phyloP scores from a whole-genome alignment of 176 grass and related monocot species.

The Microstegium vimineum region DNA sequence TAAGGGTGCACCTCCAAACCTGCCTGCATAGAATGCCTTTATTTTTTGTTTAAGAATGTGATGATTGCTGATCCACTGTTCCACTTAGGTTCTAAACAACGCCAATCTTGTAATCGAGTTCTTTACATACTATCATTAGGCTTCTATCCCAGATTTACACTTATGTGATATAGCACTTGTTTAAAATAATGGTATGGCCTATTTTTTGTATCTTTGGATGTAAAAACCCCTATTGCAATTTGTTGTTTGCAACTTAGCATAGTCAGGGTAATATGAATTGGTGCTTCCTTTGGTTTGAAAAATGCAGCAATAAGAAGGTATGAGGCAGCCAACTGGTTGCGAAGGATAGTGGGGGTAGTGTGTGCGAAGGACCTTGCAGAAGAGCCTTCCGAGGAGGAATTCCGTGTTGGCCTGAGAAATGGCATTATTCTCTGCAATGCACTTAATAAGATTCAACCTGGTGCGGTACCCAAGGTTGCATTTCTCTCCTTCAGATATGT shows the following conservation, averaged over 20 bases:
- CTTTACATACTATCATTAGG: background rate
- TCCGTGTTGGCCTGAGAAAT: conserved; percentile 77
- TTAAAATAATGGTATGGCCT: background rate
- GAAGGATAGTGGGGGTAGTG: conserved; percentile 62
- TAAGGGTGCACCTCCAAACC: background rate
- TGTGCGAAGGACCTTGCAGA: conserved; percentile 70
- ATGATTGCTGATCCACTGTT: background rate
- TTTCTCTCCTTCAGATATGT: conserved; percentile 20
- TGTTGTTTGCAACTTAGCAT: background rate
- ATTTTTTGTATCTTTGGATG: background rate
- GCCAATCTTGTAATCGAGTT: background rate
- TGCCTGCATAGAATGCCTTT: background rate
- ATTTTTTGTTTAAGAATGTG: background rate
- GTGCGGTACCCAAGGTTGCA: conserved; percentile 66
- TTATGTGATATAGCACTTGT: background rate
- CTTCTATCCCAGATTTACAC: background rate
- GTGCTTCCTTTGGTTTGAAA: conserved; percentile 22
- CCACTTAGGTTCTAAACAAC: background rate
- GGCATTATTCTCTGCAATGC: conserved; percentile 92
- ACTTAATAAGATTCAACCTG: conserved; percentile 84
- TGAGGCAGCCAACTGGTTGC: conserved; percentile 81
- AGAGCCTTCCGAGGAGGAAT: conserved; percentile 87
- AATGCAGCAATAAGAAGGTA: conserved; percentile 74
- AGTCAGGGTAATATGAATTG: background rate
- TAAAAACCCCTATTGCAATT: background rate